A percentile compares a stretch with the other conserved stretches of the same genome.
Evolutionary conservation across 2,329 filamentous ascomycete species (phyloP).

Genomic region (Aureobasidium sp.): DNA sequence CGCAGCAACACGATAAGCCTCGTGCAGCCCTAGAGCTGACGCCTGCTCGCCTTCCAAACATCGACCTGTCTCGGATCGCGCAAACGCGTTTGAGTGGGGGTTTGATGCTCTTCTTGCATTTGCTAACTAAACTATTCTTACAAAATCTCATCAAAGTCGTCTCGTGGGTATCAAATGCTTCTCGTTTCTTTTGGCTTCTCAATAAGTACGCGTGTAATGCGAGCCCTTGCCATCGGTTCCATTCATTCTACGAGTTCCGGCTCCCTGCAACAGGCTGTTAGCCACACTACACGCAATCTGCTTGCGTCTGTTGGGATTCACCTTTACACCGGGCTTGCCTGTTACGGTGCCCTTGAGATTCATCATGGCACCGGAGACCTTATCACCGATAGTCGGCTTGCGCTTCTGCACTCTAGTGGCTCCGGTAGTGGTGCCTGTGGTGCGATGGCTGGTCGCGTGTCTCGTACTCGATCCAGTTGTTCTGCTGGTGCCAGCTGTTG

Average conservation of each 20-base stretch:
- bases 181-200: not conserved
- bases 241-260: slow-evolving; percentile 37
- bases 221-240: slow-evolving; percentile 38
- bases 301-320: slow-evolving; percentile 34
- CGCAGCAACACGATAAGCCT: too few relatives aligned
- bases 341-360: slow-evolving; percentile 78
- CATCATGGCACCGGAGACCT: slow-evolving; percentile 79
- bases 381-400: slow-evolving; percentile 76
- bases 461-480: slow-evolving; percentile 25
- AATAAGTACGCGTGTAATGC: slow-evolving; percentile 23
- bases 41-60: not conserved
- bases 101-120: slow-evolving; percentile 13
- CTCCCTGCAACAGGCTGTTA: slow-evolving; percentile 29
- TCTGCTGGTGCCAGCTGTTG: slow-evolving; percentile 28
- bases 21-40: too few relatives aligned
- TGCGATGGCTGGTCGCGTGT: slow-evolving; percentile 27
- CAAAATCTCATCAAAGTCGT: slow-evolving; percentile 13
- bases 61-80: slow-evolving; percentile 7
- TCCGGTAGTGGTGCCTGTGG: slow-evolving; percentile 29
- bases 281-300: not conserved
- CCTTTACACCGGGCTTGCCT: slow-evolving; percentile 75
- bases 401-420: slow-evolving; percentile 56
- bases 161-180: slow-evolving; percentile 8
- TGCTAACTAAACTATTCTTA: slow-evolving; percentile 19
- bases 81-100: slow-evolving; percentile 8